A percentile compares a stretch with the other conserved stretches of the same genome.
These are phyloP conservation scores for Nothopassalora personata DNA, from an alignment of 2,329 filamentous ascomycete species.

Conservation along the genomic window DNA sequence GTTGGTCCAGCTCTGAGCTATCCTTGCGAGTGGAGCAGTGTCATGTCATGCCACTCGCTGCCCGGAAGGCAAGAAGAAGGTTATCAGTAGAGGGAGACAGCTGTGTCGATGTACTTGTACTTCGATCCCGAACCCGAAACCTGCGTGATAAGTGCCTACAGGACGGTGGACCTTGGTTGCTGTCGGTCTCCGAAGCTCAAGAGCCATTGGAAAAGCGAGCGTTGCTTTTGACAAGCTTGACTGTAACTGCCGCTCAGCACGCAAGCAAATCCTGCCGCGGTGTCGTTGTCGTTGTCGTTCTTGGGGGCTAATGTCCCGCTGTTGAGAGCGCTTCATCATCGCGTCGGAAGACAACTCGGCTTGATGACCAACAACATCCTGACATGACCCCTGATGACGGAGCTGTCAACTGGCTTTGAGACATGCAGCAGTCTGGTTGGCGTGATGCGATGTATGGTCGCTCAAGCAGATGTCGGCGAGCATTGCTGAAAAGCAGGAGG, in stretches of 20 bases:
- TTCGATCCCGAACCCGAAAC: neutral
- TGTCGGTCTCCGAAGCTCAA: neutral
- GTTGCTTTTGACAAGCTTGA: too few relatives aligned
- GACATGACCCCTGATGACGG: too few relatives aligned
- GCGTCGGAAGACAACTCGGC: neutral
- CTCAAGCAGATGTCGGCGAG: neutral
- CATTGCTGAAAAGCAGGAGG: too few relatives aligned
- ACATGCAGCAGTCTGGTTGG: neutral
- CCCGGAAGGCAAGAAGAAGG: neutral
- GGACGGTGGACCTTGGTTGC: neutral
- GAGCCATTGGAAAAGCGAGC: neutral
- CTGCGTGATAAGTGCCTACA: neutral
- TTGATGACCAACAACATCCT: neutral
- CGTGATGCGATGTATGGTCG: neutral
- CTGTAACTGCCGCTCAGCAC: neutral
- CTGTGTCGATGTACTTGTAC: neutral
- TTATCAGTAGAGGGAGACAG: neutral
- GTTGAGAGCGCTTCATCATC: neutral
- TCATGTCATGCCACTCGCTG: neutral
- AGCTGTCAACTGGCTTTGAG: neutral
- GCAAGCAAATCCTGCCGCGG: neutral
- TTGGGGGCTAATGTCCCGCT: neutral
- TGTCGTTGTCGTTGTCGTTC: neutral
- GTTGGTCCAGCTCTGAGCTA: neutral
- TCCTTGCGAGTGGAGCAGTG: neutral